Conservation (phyloP, 768 basidiomycete genomes). For the Leucosporidium scottii region DNA sequence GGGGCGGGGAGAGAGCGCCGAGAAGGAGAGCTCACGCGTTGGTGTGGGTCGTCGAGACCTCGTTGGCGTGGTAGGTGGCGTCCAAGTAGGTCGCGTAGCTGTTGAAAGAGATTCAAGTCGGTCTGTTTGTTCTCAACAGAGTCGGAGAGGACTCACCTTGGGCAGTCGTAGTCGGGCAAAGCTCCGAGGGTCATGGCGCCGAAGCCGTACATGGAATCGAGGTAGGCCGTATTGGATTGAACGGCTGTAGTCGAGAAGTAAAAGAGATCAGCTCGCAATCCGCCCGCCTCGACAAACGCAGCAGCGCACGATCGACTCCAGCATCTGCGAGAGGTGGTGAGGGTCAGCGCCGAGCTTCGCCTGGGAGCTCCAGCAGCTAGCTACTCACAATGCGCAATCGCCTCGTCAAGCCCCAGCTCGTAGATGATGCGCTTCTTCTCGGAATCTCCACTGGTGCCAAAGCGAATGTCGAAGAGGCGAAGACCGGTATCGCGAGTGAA, state of each 20-base stretch:
- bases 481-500: slow-evolving; percentile 38
- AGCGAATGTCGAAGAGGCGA: slow-evolving; percentile 32
- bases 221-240: slow-evolving; percentile 29
- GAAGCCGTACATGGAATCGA: slow-evolving; percentile 36
- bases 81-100: slow-evolving; percentile 37
- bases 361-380: not conserved
- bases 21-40: slow-evolving; percentile 14
- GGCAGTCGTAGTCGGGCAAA: slow-evolving; percentile 41
- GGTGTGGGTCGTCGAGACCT: slow-evolving; percentile 37
- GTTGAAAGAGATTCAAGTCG: too few species aligned
- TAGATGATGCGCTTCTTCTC: slow-evolving; percentile 36
- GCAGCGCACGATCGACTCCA: slow-evolving; percentile 31
- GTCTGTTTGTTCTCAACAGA: too few species aligned
- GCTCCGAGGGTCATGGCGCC: slow-evolving; percentile 39
- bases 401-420: slow-evolving; percentile 38
- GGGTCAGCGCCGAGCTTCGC: not conserved
- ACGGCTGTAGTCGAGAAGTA: slow-evolving; percentile 6
- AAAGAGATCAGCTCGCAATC: too few species aligned
- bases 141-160: slow-evolving; percentile 6
- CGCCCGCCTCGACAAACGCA: too few species aligned
- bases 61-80: slow-evolving; percentile 39
- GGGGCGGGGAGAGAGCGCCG: too few species aligned
- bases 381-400: slow-evolving; percentile 34
- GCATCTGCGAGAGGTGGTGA: slow-evolving; percentile 3
- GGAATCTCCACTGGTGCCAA: slow-evolving; percentile 22